Conservation (phyloP, 441 rosid species). For the Gossypium schwendimanii region DNA sequence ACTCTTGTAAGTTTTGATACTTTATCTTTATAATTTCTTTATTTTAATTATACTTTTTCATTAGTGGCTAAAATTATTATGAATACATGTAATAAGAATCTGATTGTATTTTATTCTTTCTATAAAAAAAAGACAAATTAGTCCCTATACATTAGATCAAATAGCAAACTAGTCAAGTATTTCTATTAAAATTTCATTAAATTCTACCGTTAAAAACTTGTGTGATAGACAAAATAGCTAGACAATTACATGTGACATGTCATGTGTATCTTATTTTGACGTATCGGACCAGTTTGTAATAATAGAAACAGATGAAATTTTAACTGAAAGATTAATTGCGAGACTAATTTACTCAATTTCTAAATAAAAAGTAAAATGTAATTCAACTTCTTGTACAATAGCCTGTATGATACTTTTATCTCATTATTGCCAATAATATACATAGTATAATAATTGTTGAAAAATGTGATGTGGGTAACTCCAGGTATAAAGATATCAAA, state of each 20-base stretch:
- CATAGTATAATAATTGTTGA: background rate
- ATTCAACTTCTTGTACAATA: no score
- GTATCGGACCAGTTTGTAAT: background rate
- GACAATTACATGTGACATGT: background rate
- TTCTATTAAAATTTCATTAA: background rate
- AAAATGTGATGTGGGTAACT: background rate
- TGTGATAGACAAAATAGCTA: background rate
- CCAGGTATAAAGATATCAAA: slow-evolving; percentile 4
- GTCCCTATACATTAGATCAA: no score
- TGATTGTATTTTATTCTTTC: no score
- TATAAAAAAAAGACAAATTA: no score
- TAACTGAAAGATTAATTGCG: no score
- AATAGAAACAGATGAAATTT: no score
- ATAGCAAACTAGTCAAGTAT: no score
- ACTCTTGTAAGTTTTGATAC: slow-evolving; percentile 5
- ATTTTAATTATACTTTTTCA: background rate
- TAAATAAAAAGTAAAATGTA: no score
- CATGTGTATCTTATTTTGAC: no score
- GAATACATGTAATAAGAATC: background rate
- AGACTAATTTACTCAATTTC: no score
- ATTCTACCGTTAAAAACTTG: no score
- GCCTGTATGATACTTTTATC: background rate
- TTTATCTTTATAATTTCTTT: background rate
- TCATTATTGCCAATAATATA: no score
- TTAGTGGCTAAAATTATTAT: background rate